Evolutionary conservation across 1,284 basidiomycete genomes (phyloP), one percentile per base, ranked within the genome.

Genomic region (Tylopilus sp.): DNA sequence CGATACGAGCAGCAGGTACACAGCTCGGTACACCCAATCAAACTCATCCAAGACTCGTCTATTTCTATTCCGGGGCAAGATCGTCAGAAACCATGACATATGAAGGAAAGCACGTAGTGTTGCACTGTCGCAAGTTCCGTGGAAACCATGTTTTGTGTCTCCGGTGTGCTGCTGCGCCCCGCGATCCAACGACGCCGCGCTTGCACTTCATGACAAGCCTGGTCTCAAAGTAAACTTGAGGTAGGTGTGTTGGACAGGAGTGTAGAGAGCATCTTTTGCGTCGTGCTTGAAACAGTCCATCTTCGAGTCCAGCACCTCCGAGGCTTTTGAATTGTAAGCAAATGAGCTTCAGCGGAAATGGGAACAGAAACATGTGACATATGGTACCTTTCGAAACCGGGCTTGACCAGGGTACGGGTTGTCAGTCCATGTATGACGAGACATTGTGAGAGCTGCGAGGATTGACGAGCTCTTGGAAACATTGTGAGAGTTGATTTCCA

Each of bases 21-120:
- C 82, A 65, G 84, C 81, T 63, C 81, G 79, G 80, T 80, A 87
- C 0, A 81, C 80, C 90, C 90, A 92, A 1, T 77, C 77, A 72
- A 81, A 88, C 60, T 87, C 81, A 19, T 65, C 72, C 72, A 86
- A n/a, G n/a, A n/a, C 86, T 71, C 82, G 87, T 86, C 67, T 73
- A 82, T 58, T 89, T 88, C 70, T 83, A 81, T 54, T 77, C 77
- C 64, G 53, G 85, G 78, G 2, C 79, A 85, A 79, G 2, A 79
- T 70, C 15, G 76, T 71, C 53, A 92, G 75, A 69, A 88, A 91
- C 60, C 78, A 79, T 13, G 87, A 88, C 10, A 86, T 79, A 4
- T 86, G 84, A 29, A 86, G 70, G 74, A 87, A 84, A 0, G 81
- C 73, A 52, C 53, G 79, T 55, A 58, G 77, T 83, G 26, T 79